These are phyloP conservation scores for Linum tenue DNA, from an alignment of 345 rosid genomes.

Conservation along the genomic window DNA sequence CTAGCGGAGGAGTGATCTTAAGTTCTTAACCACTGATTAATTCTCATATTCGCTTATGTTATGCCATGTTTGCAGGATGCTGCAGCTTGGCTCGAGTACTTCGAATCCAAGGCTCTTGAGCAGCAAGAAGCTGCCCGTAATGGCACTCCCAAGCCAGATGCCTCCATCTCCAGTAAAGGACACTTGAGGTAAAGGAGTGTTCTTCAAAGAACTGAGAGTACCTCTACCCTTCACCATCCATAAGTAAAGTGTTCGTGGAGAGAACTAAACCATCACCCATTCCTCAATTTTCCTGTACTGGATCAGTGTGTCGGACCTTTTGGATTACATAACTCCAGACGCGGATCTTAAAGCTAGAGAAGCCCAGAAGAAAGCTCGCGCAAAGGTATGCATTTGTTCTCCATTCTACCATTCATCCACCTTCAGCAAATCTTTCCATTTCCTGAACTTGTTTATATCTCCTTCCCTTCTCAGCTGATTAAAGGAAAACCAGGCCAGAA, in stretches of 20 bases:
- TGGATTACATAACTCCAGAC: conserved; percentile 94
- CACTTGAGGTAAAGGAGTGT: conserved; percentile 21
- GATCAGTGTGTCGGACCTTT: conserved; percentile 89
- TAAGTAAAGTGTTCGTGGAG: no score
- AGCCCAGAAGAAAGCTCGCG: conserved; percentile 84
- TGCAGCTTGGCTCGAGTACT: conserved; percentile 33
- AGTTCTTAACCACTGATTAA: not conserved
- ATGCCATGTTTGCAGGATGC: conserved; percentile 22
- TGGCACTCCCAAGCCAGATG: conserved; percentile 31
- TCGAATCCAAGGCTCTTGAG: conserved; percentile 29
- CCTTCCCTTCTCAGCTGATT: conserved; percentile 34
- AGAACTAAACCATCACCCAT: not conserved
- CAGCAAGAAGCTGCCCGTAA: conserved; percentile 33
- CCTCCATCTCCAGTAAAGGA: conserved; percentile 32
- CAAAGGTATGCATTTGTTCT: conserved; percentile 47
- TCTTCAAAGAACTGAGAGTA: no score
- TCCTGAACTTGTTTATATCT: conserved; percentile 6
- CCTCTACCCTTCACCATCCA: no score
- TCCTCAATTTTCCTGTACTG: conserved; percentile 14
- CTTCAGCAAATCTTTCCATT: not conserved
- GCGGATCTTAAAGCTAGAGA: conserved; percentile 80
- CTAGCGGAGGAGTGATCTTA: conserved; percentile 6
- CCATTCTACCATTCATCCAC: not conserved
- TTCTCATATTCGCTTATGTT: not conserved
- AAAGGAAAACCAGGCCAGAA: conserved; percentile 66